Percentiles rank a stretch among this genome's conserved stretches.
Evolutionary conservation across 768 basidiomycete genomes (phyloP).

Genomic region (Cystobasidium onofrii): DNA sequence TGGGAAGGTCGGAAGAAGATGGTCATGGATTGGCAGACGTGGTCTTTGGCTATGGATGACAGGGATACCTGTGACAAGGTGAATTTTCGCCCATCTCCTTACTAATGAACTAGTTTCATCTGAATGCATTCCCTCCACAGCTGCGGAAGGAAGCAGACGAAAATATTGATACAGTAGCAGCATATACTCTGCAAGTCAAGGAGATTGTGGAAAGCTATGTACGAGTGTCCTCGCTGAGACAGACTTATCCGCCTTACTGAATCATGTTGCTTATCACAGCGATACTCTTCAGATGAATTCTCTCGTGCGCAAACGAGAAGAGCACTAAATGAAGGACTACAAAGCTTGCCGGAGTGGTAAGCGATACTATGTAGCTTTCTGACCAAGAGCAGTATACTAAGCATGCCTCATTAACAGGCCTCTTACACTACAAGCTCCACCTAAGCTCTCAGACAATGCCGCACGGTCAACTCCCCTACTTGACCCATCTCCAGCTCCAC

Average conservation of each 20-base stretch:
- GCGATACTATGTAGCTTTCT: neutral
- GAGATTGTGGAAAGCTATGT: constrained; percentile 28
- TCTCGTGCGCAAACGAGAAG: constrained; percentile 6
- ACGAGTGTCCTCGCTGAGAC: no score
- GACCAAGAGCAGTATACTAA: neutral
- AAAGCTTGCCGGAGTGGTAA: constrained; percentile 21
- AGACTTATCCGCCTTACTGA: neutral
- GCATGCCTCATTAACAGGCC: neutral
- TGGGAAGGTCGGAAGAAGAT: constrained; percentile 27
- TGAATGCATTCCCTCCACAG: neutral
- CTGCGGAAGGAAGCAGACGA: constrained; percentile 28
- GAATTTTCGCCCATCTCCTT: neutral
- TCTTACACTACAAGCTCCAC: constrained; percentile 10
- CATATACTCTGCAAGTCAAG: constrained; percentile 26
- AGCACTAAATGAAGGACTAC: constrained; percentile 18
- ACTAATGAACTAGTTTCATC: no score
- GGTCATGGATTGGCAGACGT: constrained; percentile 25
- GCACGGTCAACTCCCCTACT: neutral
- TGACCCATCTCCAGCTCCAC: neutral
- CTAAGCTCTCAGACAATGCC: neutral
- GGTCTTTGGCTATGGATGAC: constrained; percentile 10
- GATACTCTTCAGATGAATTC: constrained; percentile 20
- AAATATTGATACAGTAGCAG: constrained; percentile 20
- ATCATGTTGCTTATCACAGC: neutral
- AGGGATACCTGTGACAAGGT: constrained; percentile 21